phyloP scores from a whole-genome alignment of 2,329 filamentous ascomycete species.

The Pseudopithomyces maydicus region DNA sequence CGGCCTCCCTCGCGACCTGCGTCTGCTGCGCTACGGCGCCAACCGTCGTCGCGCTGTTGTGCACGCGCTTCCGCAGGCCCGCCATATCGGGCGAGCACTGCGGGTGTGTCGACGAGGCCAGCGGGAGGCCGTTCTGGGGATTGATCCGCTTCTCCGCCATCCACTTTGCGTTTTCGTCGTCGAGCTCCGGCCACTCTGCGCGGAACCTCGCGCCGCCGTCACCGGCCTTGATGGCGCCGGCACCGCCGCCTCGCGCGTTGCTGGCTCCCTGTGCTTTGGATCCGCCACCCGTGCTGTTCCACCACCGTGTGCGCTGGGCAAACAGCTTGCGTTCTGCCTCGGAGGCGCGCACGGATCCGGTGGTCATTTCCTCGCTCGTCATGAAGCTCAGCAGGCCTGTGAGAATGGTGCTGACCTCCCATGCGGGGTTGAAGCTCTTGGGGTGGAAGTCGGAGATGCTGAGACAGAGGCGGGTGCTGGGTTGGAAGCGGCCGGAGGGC shows the following conservation, averaged over 20 bases:
- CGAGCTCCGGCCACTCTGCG: slow-evolving; percentile 85
- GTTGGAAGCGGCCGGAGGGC: slow-evolving; percentile 92
- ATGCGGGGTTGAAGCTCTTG: slow-evolving; percentile 96
- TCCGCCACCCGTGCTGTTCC: slow-evolving; percentile 93
- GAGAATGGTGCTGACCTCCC: slow-evolving; percentile 96
- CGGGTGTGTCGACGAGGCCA: slow-evolving; percentile 57
- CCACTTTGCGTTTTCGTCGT: slow-evolving; percentile 90
- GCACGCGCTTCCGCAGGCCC: slow-evolving; percentile 67
- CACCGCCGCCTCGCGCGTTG: slow-evolving; percentile 60
- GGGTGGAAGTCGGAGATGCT: slow-evolving; percentile 98
- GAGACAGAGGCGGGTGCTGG: slow-evolving; percentile 87
- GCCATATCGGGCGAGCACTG: slow-evolving; percentile 67
- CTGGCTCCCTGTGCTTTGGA: slow-evolving; percentile 57
- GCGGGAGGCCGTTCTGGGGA: slow-evolving; percentile 70
- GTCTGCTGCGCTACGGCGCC: slow-evolving; percentile 77
- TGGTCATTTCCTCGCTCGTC: slow-evolving; percentile 99
- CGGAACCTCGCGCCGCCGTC: slow-evolving; percentile 92
- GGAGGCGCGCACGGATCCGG: slow-evolving; percentile 80
- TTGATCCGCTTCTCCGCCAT: slow-evolving; percentile 86
- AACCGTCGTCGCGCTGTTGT: slow-evolving; percentile 57
- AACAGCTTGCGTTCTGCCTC: slow-evolving; percentile 78
- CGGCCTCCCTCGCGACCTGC: slow-evolving; percentile 74
- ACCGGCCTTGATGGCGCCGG: slow-evolving; percentile 80
- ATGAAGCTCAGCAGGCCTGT: slow-evolving; percentile 96
- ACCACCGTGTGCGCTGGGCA: slow-evolving; percentile 83